phyloP scores from a whole-genome alignment of 257 asterid genomes.

The Perilla frutescens region DNA sequence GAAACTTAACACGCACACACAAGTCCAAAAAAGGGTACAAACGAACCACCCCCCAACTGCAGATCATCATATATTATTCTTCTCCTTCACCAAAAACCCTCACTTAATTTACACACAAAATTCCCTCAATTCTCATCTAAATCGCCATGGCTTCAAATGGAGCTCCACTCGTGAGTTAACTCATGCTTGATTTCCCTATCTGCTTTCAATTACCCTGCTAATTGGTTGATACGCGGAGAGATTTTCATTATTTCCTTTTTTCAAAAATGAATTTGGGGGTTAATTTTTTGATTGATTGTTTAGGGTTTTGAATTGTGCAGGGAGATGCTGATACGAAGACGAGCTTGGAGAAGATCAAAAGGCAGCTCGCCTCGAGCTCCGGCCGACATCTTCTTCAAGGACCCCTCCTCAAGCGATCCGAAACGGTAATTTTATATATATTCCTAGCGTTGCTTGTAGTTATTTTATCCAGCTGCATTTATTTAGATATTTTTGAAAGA shows the following conservation, averaged over 20 bases:
- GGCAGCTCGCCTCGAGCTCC: conserved; percentile 94
- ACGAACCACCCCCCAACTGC: conserved; percentile 22
- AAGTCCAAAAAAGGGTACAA: background rate
- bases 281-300: conserved; percentile 26
- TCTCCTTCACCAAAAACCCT: conserved; percentile 45
- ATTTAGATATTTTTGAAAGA: background rate
- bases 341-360: conserved; percentile 98
- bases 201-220: background rate
- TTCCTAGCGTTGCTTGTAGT: background rate
- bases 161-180: conserved; percentile 55
- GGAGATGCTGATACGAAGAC: conserved; percentile 80
- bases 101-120: conserved; percentile 33
- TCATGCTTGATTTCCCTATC: conserved; percentile 9
- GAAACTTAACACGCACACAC: too few species aligned
- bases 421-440: conserved; percentile 59
- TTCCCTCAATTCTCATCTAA: conserved; percentile 18
- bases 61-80: conserved; percentile 23
- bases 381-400: conserved; percentile 95
- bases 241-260: background rate
- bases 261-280: background rate
- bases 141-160: conserved; percentile 64
- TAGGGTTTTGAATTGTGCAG: conserved; percentile 47
- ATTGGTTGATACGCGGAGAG: background rate
- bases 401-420: conserved; percentile 97
- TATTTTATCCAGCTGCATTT: conserved; percentile 26